These are phyloP conservation scores for Thelonectria discophora DNA, from an alignment of 2,329 filamentous ascomycete genomes.

Conservation along the genomic window DNA sequence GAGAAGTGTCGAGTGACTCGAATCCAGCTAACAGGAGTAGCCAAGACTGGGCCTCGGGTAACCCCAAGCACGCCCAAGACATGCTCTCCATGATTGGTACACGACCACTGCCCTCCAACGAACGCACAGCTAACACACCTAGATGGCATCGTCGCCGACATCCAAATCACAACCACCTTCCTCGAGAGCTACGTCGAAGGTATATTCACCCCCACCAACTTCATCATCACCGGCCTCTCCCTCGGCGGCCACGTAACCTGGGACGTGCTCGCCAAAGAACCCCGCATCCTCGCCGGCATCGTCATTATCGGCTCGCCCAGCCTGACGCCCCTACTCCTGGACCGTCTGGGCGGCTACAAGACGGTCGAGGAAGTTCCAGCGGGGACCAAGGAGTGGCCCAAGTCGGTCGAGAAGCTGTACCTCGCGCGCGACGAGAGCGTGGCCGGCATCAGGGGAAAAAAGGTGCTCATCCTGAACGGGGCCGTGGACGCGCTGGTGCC, in stretches of 20 bases:
- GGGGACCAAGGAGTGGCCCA: slow-evolving; percentile 1
- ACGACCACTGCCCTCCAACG: too few relatives aligned
- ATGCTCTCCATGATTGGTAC: slow-evolving; percentile 11
- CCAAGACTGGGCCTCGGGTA: slow-evolving; percentile 7
- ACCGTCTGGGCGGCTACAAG: background rate
- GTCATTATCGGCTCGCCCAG: slow-evolving; percentile 3
- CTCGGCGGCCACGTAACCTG: slow-evolving; percentile 6
- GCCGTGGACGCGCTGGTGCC: slow-evolving; percentile 5
- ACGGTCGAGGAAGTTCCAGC: background rate
- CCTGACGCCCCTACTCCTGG: background rate
- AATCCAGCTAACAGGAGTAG: background rate
- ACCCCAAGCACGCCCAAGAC: background rate
- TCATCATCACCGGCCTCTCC: slow-evolving; percentile 5
- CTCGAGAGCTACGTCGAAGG: slow-evolving; percentile 14
- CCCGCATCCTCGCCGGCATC: background rate
- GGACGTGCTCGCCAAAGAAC: slow-evolving; percentile 1
- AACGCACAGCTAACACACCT: background rate
- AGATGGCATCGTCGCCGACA: slow-evolving; percentile 9
- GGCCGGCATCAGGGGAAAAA: background rate
- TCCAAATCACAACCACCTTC: slow-evolving; percentile 4
- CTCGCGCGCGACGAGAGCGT: background rate
- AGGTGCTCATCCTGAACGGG: slow-evolving; percentile 6
- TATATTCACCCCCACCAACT: background rate
- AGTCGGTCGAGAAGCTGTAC: slow-evolving; percentile 3
- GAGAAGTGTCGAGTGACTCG: too few relatives aligned